Base-by-base conservation (phyloP, 2,329 filamentous ascomycete genomes). In the Acrocalymma vagum region DNA sequence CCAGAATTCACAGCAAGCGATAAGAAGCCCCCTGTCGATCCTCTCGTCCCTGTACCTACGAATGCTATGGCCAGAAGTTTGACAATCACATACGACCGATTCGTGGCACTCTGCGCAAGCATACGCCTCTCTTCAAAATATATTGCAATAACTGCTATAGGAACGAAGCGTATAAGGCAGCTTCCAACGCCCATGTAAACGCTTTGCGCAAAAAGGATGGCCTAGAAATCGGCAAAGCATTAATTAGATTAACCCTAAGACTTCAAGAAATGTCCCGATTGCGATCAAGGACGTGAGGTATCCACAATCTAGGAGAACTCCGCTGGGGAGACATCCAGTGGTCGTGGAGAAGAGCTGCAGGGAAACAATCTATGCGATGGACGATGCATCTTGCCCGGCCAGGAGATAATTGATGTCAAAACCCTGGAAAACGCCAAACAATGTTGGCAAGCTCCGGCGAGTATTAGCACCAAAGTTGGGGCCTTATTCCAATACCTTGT, bases 291-390 rank as follows among this genome's bases (percentile, higher is more conserved):
- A 27, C 10, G 54, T 48, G 30, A 69, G 63, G 41, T 63, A 59
- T 14, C 64, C 65, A 10, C 50, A 41, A 41, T 70, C 67, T 24
- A 66, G 52, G 2, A 68, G 43, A 2, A 48, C 23, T 6, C 64
- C 65, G 2, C 61, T 55, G 1, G 62, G 58, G 2, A 64, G 53
- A 21, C 65, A 66, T 1, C 65, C 48, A 10, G 63, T 50, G 14
- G 67, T 69, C 1, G 64, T 59, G n/a, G 70, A 55, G 15, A 62
- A 61, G 2, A 67, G 42, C 44, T 70, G 67, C 1, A 65, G 61
- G 15, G 59, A 65, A 6, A 67, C 68, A 17, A 71, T 69, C 65
- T 64, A 70, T 6, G 66, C 57, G 15, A 71, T 63, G 3, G 50
- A 43, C 11, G 59, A 53, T 6, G 54, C 43, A 13, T 44, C 45